A percentile compares a stretch with the other conserved stretches of the same genome.
Conservation (phyloP, 2,329 filamentous ascomycete genomes). For the Trichophyton schoenleinii region DNA sequence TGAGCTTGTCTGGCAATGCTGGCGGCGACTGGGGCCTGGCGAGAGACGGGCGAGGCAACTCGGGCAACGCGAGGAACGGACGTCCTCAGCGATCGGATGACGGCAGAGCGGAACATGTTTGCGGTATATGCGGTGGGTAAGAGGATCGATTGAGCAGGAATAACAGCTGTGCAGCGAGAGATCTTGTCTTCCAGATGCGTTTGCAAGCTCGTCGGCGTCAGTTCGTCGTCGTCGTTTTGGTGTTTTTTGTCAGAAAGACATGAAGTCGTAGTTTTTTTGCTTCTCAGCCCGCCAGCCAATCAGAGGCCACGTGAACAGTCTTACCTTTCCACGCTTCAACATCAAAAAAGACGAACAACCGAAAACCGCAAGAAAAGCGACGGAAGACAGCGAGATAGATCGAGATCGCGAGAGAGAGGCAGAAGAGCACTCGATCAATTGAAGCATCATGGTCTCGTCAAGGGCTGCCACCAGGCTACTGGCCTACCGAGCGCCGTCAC, state of each 20-base stretch:
- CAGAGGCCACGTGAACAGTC: constrained; percentile 8
- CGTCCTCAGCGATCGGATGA: constrained; percentile 62
- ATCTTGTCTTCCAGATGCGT: not conserved
- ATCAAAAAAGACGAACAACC: not conserved
- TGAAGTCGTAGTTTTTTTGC: not conserved
- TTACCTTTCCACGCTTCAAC: constrained; percentile 9
- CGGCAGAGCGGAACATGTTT: constrained; percentile 80
- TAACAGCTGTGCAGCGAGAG: too few relatives aligned
- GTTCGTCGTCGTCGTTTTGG: not conserved
- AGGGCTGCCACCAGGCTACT: constrained; percentile 33
- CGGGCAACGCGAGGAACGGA: constrained; percentile 40
- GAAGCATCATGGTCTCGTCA: constrained; percentile 33
- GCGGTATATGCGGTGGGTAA: constrained; percentile 7
- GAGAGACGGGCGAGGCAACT: constrained; percentile 44
- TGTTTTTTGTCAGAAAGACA: not conserved
- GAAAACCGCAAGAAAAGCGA: not conserved
- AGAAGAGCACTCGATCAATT: constrained; percentile 1
- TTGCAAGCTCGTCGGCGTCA: constrained; percentile 1
- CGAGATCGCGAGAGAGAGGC: not conserved
- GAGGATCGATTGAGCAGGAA: not conserved
- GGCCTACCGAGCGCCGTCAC: constrained; percentile 28
- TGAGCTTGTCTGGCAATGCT: constrained; percentile 50
- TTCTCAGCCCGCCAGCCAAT: constrained; percentile 7
- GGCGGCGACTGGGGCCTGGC: constrained; percentile 44
- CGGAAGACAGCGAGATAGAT: not conserved